phyloP scores from a whole-genome alignment of 2,329 filamentous ascomycete genomes.

The Diatrype stigma region DNA sequence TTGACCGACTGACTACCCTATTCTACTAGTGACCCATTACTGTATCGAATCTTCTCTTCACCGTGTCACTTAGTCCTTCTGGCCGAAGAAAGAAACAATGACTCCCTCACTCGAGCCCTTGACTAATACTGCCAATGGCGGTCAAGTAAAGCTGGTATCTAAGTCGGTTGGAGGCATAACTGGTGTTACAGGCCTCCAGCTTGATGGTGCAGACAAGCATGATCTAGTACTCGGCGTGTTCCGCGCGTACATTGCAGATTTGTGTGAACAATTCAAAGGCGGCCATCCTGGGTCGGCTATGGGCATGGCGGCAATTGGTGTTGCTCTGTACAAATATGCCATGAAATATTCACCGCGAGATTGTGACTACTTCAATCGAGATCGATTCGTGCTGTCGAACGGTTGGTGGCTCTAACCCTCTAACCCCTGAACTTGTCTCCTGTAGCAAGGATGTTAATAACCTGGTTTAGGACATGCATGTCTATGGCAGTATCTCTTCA shows the following conservation, averaged over 20 bases:
- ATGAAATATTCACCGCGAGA: slow-evolving; percentile 54
- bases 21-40: too few species aligned
- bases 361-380: slow-evolving; percentile 52
- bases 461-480: slow-evolving; percentile 38
- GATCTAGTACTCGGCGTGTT: slow-evolving; percentile 57
- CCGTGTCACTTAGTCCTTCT: too few species aligned
- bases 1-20: too few species aligned
- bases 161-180: not conserved
- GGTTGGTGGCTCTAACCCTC: slow-evolving; percentile 29
- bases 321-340: slow-evolving; percentile 51
- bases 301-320: slow-evolving; percentile 33
- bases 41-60: too few species aligned
- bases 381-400: slow-evolving; percentile 57
- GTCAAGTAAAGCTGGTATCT: too few species aligned
- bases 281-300: slow-evolving; percentile 60
- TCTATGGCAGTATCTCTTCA: slow-evolving; percentile 46
- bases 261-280: slow-evolving; percentile 66
- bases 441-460: not conserved
- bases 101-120: too few species aligned
- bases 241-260: slow-evolving; percentile 60
- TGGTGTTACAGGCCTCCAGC: not conserved
- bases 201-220: slow-evolving; percentile 1
- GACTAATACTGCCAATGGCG: too few species aligned
- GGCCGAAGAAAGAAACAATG: too few species aligned
- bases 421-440: not conserved